Evolutionary conservation across 2,329 filamentous ascomycete genomes (phyloP), one percentile per base, ranked within the genome.

Genomic region (Pseudogymnoascus sp.): DNA sequence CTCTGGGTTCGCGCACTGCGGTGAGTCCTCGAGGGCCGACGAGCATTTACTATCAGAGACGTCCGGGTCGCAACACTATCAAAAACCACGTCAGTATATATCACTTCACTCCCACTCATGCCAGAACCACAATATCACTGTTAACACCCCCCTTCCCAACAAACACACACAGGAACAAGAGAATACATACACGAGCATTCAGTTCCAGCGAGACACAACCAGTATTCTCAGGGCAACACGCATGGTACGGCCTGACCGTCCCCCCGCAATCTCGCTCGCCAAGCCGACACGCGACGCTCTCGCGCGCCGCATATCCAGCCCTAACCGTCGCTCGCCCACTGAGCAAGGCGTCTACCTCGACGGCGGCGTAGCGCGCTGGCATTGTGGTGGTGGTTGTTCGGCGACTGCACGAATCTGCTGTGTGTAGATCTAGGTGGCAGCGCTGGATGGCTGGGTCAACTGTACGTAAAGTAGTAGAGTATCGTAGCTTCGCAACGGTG

Each of bases 1-100:
- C 1, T 66, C 67, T 5, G 35, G 59, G 42, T 72, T 68, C 23
- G 69, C 70, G 26, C 70, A 72, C 29, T 68, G 65, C 7, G 31
- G 6, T 1, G 10, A 2, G 0, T 33, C 2, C 10, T 2, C 31
- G 31, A 33, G 31, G 2, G 9, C 10, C 10, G 31, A 1, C 10
- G 10, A 11, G 31, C 31, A 33, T 3, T 33, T 2, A 11, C 1
- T 33, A 1, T 29, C 7, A 2, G 23, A 2, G 7, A 29, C 7
- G 31, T 29, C 15, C 2, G 13, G 6, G 7, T 50, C 23, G 44
- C 44, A 50, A 15, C 44, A 50, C 44, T 50, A 29, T 3, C 21
- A 15, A 23, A 44, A 7, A 7, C 3, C 2, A 23, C 13, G 15
- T 50, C 7, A 50, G 44, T 13, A 50, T 6, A 26, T 5, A 46